These are phyloP conservation scores for Candolleomyces eurysporus DNA, from an alignment of 768 basidiomycete species.

Conservation along the genomic window DNA sequence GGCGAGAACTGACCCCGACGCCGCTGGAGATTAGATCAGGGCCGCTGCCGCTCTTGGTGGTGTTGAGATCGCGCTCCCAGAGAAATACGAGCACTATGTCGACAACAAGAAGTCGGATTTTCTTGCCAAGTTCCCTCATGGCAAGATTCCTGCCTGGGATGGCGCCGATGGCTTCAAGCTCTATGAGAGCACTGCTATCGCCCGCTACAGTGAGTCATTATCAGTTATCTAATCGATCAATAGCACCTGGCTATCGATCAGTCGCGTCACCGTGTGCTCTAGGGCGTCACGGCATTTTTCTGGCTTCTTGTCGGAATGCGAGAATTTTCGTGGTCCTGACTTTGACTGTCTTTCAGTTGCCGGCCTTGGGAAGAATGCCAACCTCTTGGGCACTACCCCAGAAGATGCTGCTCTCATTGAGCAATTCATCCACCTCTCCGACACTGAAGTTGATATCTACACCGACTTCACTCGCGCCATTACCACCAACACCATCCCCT, in stretches of 20 bases:
- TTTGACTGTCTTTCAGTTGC: slow-evolving; percentile 56
- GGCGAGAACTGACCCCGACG: slow-evolving; percentile 35
- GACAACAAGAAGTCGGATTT: slow-evolving; percentile 73
- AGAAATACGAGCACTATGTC: slow-evolving; percentile 55
- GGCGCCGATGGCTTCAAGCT: slow-evolving; percentile 73
- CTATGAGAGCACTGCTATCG: slow-evolving; percentile 77
- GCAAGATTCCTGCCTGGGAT: slow-evolving; percentile 86
- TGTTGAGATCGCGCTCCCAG: slow-evolving; percentile 52
- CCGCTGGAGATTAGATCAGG: slow-evolving; percentile 38
- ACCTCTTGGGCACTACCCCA: slow-evolving; percentile 63
- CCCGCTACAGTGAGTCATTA: slow-evolving; percentile 78
- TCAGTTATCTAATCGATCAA: slow-evolving; percentile 34
- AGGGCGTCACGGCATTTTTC: neutral
- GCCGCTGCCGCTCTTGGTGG: slow-evolving; percentile 62
- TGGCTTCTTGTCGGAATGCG: neutral
- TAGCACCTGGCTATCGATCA: neutral
- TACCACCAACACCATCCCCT: slow-evolving; percentile 54
- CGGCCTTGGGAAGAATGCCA: slow-evolving; percentile 69
- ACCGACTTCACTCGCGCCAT: slow-evolving; percentile 39
- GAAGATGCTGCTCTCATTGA: slow-evolving; percentile 76
- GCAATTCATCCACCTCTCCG: slow-evolving; percentile 81
- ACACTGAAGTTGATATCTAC: slow-evolving; percentile 54
- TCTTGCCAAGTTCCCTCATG: slow-evolving; percentile 70
- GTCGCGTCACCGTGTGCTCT: neutral
- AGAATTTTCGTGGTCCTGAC: slow-evolving; percentile 1